phyloP scores from a whole-genome alignment of 768 basidiomycete species.

The Fomitopsis serialis region DNA sequence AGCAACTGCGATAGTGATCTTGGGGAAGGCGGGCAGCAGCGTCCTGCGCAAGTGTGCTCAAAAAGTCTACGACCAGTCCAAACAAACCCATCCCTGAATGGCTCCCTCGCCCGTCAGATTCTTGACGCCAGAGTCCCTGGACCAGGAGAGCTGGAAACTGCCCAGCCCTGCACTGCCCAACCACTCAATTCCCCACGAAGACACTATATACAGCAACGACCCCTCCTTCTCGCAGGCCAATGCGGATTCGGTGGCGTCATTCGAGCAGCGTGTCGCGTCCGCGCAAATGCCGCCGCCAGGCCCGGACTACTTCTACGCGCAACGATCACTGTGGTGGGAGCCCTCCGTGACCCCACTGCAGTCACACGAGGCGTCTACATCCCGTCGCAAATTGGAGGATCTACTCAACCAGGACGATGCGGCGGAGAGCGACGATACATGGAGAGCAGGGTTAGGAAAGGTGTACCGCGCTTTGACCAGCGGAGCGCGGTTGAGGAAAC shows the following conservation, averaged over 20 bases:
- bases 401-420: slow-evolving; percentile 43
- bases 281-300: slow-evolving; percentile 55
- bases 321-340: slow-evolving; percentile 58
- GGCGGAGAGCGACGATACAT: slow-evolving; percentile 44
- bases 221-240: not conserved
- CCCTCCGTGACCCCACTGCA: slow-evolving; percentile 21
- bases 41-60: not conserved
- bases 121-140: not conserved
- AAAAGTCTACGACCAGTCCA: not conserved
- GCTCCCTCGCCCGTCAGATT: not conserved
- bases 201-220: not conserved
- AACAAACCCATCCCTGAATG: not conserved
- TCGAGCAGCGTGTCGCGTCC: slow-evolving; percentile 35
- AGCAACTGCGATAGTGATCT: slow-evolving; percentile 1
- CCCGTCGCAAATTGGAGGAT: slow-evolving; percentile 35
- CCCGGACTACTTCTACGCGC: slow-evolving; percentile 55
- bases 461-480: slow-evolving; percentile 59
- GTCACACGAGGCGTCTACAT: slow-evolving; percentile 26
- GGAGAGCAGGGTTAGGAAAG: slow-evolving; percentile 51
- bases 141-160: not conserved
- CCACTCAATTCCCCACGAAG: not conserved
- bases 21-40: not conserved
- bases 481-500: slow-evolving; percentile 53
- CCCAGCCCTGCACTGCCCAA: not conserved
- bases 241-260: slow-evolving; percentile 17